These are phyloP conservation scores for Sanghuangporus weigelae DNA, from an alignment of 1,284 basidiomycete genomes.

Conservation along the genomic window DNA sequence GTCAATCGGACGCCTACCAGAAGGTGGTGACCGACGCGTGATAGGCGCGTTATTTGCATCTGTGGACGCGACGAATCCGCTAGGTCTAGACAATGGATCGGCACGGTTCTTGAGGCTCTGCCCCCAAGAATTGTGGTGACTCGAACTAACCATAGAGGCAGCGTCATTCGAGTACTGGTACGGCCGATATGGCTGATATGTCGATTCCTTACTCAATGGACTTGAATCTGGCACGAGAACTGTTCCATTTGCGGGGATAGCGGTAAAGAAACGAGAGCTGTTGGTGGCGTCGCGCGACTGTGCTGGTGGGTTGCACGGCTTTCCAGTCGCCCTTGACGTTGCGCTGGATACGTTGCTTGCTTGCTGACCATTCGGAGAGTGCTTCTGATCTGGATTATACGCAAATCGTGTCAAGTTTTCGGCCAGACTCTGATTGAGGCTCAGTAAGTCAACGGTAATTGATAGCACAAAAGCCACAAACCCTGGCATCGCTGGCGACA, in stretches of 20 bases:
- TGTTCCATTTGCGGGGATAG: constrained; percentile 39
- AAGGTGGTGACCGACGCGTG: constrained; percentile 36
- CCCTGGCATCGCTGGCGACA: constrained; percentile 9
- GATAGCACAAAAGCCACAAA: constrained; percentile 5
- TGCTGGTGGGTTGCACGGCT: constrained; percentile 31
- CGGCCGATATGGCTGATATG: constrained; percentile 21
- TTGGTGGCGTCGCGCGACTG: constrained; percentile 55
- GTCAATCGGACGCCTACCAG: constrained; percentile 30
- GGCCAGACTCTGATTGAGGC: constrained; percentile 8
- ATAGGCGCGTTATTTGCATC: constrained; percentile 24
- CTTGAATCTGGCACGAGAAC: constrained; percentile 74
- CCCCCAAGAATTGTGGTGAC: constrained; percentile 33
- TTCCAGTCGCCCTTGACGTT: constrained; percentile 6
- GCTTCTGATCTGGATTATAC: constrained; percentile 25
- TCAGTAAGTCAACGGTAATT: background rate
- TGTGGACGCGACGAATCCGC: constrained; percentile 46
- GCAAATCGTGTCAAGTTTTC: constrained; percentile 7
- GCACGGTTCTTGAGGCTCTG: constrained; percentile 30
- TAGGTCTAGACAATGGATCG: constrained; percentile 58
- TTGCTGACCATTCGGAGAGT: constrained; percentile 32
- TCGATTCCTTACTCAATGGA: constrained; percentile 41
- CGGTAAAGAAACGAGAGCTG: constrained; percentile 38
- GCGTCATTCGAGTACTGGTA: constrained; percentile 30
- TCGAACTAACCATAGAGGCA: constrained; percentile 35
- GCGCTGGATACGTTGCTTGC: constrained; percentile 20